Conservation (phyloP, 2,329 filamentous ascomycete species). For the Ophiobolus disseminans region DNA sequence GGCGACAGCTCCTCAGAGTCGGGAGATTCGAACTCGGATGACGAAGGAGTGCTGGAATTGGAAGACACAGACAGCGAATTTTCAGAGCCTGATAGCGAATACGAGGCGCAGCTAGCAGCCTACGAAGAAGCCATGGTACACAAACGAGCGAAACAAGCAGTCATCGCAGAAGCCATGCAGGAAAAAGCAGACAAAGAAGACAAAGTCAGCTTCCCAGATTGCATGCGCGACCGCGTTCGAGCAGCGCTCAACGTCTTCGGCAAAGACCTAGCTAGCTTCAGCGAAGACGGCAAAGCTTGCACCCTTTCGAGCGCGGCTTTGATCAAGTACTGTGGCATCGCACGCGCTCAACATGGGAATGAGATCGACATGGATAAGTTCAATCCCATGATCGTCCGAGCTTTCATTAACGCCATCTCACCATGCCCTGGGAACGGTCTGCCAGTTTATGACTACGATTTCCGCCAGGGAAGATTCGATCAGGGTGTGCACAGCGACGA, state of each 20-base stretch:
- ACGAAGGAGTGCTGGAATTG: too few species aligned
- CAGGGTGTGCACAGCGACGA: neutral
- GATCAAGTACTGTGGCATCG: neutral
- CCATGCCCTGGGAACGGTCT: neutral
- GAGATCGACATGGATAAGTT: neutral
- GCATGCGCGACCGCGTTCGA: neutral
- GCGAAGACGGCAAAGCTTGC: neutral
- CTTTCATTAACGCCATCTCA: constrained; percentile 1
- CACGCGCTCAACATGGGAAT: neutral
- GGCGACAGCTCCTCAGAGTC: neutral
- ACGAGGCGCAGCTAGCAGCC: too few species aligned
- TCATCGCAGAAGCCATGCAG: neutral
- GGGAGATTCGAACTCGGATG: too few species aligned
- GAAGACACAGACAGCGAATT: too few species aligned
- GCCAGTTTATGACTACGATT: neutral
- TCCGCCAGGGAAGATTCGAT: neutral
- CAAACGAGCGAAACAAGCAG: neutral
- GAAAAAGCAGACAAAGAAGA: neutral
- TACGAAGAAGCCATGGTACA: neutral
- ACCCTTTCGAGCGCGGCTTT: neutral
- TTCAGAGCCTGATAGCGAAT: too few species aligned
- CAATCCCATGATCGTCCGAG: neutral
- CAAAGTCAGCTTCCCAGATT: neutral
- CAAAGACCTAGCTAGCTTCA: neutral
- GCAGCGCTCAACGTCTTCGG: neutral